Evolutionary conservation across 2,329 filamentous ascomycete genomes (phyloP), one percentile per base, ranked within the genome.

Genomic region (Rugonectria rugulosa): DNA sequence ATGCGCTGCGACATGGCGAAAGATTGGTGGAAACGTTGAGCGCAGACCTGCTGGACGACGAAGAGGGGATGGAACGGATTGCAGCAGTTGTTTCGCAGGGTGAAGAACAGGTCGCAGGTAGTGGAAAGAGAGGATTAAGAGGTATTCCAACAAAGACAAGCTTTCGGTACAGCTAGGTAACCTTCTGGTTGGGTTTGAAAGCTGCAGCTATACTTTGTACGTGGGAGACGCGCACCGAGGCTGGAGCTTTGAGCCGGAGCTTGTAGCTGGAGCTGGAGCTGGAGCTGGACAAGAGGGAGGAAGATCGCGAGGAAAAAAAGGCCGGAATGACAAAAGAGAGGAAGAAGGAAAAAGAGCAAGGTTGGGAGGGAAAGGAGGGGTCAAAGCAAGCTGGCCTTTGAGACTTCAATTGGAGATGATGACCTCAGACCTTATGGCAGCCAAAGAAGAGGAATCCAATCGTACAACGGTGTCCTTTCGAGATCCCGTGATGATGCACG

Each of bases 1-100:
- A 85, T 88, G 73, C 88, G 75, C 58, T 77, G 74, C 66, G 75
- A 75, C 73, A 76, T 77, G 51, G 56, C 50, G 57, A 24, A 42
- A 26, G 29, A 23, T 32, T 60, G 24, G 63, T 48, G 53, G 50
- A 19, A 43, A 12, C 24, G n/a, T 63, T 61, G 49, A 42, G 62
- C 64, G 59, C 66, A 67, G 66, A 53, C 66, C 66, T 65, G 66
- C 66, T 67, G 66, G 36, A 64, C 61, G 59, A 64, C 27, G 48
- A 14, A 34, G 57, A 37, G 20, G 6, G 3, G 2, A 8, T 10
- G 55, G 31, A 41, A 49, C 37, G 40, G n/a, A 31, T 52, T 44
- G 51, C 41, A 56, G 29, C 26, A 17, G 37, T 26, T 40, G 19
- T n/a, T 40, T 8, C 6, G 36, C 27, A 21, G 40, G 32, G 29